Percentiles rank a stretch among this genome's conserved stretches.
Evolutionary conservation across 345 rosid species (phyloP).

Genomic region (Populus alba): DNA sequence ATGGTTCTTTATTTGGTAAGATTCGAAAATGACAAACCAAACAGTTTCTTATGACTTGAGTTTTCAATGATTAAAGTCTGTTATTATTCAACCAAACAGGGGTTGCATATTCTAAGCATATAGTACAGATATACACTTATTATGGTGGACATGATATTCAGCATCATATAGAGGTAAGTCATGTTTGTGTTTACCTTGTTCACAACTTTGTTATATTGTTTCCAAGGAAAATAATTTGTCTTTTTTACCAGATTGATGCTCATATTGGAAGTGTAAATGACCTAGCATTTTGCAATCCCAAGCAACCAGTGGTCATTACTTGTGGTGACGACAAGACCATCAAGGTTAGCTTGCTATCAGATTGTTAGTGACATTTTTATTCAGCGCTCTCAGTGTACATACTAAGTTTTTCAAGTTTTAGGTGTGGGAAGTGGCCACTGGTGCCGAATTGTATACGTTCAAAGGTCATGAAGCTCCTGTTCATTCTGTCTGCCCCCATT

Average conservation of each 20-base stretch:
- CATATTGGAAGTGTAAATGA: constrained; percentile 77
- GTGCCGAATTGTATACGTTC: constrained; percentile 48
- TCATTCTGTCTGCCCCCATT: constrained; percentile 65
- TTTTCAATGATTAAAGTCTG: constrained; percentile 1
- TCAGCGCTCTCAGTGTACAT: not conserved
- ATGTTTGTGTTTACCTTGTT: not conserved
- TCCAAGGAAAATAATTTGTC: not conserved
- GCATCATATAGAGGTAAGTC: constrained; percentile 40
- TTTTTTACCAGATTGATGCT: constrained; percentile 58
- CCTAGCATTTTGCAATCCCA: constrained; percentile 58
- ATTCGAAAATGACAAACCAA: not conserved
- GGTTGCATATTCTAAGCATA: constrained; percentile 44
- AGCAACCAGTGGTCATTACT: constrained; percentile 55
- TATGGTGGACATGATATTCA: constrained; percentile 22
- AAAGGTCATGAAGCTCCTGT: constrained; percentile 80
- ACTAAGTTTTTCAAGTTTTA: constrained; percentile 16
- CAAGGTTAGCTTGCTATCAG: constrained; percentile 45
- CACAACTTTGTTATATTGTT: not conserved
- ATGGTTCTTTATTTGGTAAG: constrained; percentile 46
- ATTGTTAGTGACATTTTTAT: not conserved
- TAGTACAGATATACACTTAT: constrained; percentile 39
- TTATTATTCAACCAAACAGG: constrained; percentile 27
- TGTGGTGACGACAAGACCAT: constrained; percentile 83
- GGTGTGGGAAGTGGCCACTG: constrained; percentile 67
- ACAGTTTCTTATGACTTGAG: not conserved